Evolutionary conservation across 805 yeast species (phyloP).

Genomic region (Starmerella potacharoeniae): DNA sequence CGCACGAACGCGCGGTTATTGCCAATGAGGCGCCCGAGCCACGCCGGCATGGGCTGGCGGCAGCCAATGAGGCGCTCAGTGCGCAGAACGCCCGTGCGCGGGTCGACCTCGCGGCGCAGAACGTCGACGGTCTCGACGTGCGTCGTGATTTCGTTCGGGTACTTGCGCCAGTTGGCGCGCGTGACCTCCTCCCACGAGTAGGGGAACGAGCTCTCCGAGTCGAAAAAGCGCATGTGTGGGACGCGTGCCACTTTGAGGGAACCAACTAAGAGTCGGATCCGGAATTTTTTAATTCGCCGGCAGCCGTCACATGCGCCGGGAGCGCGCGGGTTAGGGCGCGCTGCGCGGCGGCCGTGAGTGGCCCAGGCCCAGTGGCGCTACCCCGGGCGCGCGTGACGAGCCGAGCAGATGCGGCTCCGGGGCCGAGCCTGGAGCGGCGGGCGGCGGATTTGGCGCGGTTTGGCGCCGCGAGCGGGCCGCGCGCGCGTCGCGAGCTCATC

Average conservation of each 20-base stretch:
- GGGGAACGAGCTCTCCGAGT: conserved; percentile 53
- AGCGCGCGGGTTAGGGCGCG: not conserved
- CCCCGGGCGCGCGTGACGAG: too few relatives aligned
- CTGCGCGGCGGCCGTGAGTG: not conserved
- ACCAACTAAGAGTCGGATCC: not conserved
- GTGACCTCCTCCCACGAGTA: conserved; percentile 93
- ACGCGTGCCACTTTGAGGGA: not conserved
- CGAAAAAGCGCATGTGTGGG: conserved; percentile 62
- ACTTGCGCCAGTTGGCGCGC: conserved; percentile 92
- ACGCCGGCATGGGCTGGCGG: conserved; percentile 71
- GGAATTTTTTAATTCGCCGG: conserved; percentile 4
- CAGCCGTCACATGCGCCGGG: not conserved
- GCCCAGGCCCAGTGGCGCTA: not conserved
- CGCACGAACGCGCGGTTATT: conserved; percentile 68
- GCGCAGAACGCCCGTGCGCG: conserved; percentile 42
- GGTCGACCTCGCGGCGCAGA: conserved; percentile 55
- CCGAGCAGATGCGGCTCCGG: too few relatives aligned
- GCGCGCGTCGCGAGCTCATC: too few relatives aligned
- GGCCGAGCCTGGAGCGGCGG: too few relatives aligned
- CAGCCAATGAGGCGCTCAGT: conserved; percentile 86
- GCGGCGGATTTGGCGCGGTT: too few relatives aligned
- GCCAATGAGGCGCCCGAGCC: conserved; percentile 68
- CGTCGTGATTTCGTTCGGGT: conserved; percentile 86
- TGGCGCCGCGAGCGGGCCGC: too few relatives aligned
- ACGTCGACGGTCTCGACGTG: conserved; percentile 94